Evolutionary conservation across 2,329 filamentous ascomycete species (phyloP), one percentile per base, ranked within the genome.

Genomic region (Colletotrichum noveboracense): DNA sequence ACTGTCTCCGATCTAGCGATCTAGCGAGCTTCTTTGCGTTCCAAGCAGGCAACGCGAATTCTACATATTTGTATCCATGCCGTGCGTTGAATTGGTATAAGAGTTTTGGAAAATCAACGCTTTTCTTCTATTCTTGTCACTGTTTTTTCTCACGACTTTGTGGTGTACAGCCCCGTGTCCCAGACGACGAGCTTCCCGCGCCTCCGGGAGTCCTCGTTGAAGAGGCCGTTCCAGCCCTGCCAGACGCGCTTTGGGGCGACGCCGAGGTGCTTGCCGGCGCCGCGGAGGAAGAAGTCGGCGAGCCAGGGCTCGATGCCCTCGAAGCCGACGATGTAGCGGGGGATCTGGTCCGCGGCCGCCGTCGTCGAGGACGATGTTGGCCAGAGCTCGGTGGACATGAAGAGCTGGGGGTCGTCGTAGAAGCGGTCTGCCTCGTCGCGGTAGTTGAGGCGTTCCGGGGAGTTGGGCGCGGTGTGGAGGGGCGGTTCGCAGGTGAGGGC

Each of bases 401-500:
- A 96, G 1, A 78, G 36, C 78, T 82, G 7, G 13, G 85, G 83
- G 26, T 93, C 91, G 76, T 94, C 90, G 85, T 98, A 98, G 87
- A 99, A 99, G 60, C 93, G 89, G 82, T 98, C 96, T 9, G 96
- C 96, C 87, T 99, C 96, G 83, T 98, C 96, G 18, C 94, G 87
- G 84, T 99, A 99, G 3, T 81, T 81, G 2, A 86, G 87, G 56
- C 96, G 92, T 81, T 94, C 90, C 7, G 85, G 83, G 0, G 90
- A 88, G 30, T 89, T 87, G 1, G 96, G 88, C 3, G 82, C 82
- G 0, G 91, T 91, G 79, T 93, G 86, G 14, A 99, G 86, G 0
- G 97, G 97, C 3, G 97, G 97, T 79, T 98, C 96, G 84, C 97
- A 99, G 7, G 94, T 94, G 18, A 98, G 87, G 0, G 96, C 96